Evolutionary conservation across 2,329 filamentous ascomycete species (phyloP).

Genomic region (Alternaria infectoria): DNA sequence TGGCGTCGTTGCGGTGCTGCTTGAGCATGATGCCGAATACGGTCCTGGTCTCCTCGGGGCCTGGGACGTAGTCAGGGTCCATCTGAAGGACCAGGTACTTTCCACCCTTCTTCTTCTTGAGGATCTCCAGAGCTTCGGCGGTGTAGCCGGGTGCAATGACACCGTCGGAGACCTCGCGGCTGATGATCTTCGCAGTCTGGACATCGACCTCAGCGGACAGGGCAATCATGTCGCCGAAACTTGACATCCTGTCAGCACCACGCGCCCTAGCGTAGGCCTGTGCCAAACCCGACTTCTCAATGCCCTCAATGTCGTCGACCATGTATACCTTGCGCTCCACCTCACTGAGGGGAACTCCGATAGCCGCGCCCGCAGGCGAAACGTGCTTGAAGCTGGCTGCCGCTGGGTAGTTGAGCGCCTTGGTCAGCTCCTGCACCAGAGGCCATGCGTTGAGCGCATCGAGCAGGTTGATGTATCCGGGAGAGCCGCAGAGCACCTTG

Average conservation of each 20-base stretch:
- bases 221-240: slow-evolving; percentile 95
- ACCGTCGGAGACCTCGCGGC: slow-evolving; percentile 95
- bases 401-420: slow-evolving; percentile 84
- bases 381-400: slow-evolving; percentile 98
- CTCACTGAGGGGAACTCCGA: slow-evolving; percentile 83
- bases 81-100: slow-evolving; percentile 97
- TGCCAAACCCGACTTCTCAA: slow-evolving; percentile 84
- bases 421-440: slow-evolving; percentile 92
- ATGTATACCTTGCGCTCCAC: slow-evolving; percentile 98
- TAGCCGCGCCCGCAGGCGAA: slow-evolving; percentile 92
- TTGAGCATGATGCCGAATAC: slow-evolving; percentile 88
- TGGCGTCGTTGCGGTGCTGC: slow-evolving; percentile 91
- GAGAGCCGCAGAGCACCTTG: slow-evolving; percentile 87
- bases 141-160: slow-evolving; percentile 91
- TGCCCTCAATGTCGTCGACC: slow-evolving; percentile 90
- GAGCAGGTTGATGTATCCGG: slow-evolving; percentile 96
- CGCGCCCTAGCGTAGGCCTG: slow-evolving; percentile 96
- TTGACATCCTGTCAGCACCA: slow-evolving; percentile 97
- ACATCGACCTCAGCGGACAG: slow-evolving; percentile 87
- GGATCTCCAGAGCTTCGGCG: slow-evolving; percentile 83
- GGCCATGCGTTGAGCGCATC: slow-evolving; percentile 98
- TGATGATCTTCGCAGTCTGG: slow-evolving; percentile 91
- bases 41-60: slow-evolving; percentile 76
- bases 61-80: slow-evolving; percentile 84
- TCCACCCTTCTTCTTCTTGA: slow-evolving; percentile 97